Evolutionary conservation across 371 early-diverging fungal genomes (phyloP), one percentile per base, ranked within the genome.

Genomic region (Entomophthora muscae): DNA sequence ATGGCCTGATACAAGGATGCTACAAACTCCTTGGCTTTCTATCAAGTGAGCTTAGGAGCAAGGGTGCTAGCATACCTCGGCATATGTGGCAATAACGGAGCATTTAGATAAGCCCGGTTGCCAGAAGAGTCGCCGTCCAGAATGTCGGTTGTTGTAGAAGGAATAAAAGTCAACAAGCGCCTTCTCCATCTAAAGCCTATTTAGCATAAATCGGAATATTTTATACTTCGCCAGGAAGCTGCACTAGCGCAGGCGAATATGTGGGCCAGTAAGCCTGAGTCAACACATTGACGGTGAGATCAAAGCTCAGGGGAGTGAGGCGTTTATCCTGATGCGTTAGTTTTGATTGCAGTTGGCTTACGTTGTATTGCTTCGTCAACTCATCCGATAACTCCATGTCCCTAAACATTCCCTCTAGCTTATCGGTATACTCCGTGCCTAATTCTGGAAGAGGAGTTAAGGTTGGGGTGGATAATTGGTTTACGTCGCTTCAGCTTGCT

Each of bases 321-420:
- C 0, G 28, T n/a, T 28, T 17, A 31, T 64, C n/a, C 22, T 24
- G 78, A 72, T 28, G 53, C 64, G 66, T 42, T 51, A 23, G 52
- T 54, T 10, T 31, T 32, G 10, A 53, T 51, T n/a, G 52, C 28
- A 51, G 32, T 53, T 7, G 56, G 59, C 42, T 66, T 80, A 89
- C 80, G 33, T 75, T 76, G 65, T 88, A 86, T 13, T 70, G 72
- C 23, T 53, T 61, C 60, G 73, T 72, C 31, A 89, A 68, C 32
- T 95, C 93, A 23, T 66, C 67, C 0, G 93, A 93, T 1, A 87
- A 64, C 29, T 83, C 80, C 67, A 93, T 85, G 69, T 95, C 96
- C 63, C 81, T 86, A 70, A 95, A 89, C 96, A 94, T 97, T 17
- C 83, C 89, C 65, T 96, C 95, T 28, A 95, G 72, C 29, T 88